These are phyloP conservation scores for Hemileccinum rubropunctum DNA, from an alignment of 768 basidiomycete species.

Conservation along the genomic window DNA sequence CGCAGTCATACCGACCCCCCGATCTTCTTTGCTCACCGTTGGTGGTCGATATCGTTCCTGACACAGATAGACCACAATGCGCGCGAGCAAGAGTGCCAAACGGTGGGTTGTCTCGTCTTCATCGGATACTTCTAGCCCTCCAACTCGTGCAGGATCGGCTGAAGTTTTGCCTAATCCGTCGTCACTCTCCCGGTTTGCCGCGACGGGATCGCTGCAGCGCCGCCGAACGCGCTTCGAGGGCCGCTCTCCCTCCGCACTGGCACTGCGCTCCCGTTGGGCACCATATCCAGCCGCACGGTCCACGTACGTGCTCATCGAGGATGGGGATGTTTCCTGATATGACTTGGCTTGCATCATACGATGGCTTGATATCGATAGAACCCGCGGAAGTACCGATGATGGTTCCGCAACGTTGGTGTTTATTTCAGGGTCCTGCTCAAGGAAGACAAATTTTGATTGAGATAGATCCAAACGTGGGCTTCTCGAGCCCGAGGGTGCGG, in stretches of 20 bases:
- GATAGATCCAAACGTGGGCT: neutral
- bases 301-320: slow-evolving; percentile 1
- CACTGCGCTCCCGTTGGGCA: slow-evolving; percentile 11
- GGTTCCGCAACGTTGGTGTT: neutral
- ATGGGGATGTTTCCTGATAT: neutral
- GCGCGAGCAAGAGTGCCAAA: slow-evolving; percentile 22
- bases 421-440: slow-evolving; percentile 10
- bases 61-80: slow-evolving; percentile 24
- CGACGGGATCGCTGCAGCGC: slow-evolving; percentile 12
- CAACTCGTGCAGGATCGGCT: slow-evolving; percentile 4
- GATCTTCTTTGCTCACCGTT: slow-evolving; percentile 1
- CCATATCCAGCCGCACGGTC: slow-evolving; percentile 4
- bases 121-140: neutral
- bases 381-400: no score
- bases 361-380: neutral
- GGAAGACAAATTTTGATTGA: neutral
- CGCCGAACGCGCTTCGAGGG: slow-evolving; percentile 28
- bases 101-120: slow-evolving; percentile 6
- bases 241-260: slow-evolving; percentile 27
- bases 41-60: slow-evolving; percentile 15
- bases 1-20: slow-evolving; percentile 24
- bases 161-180: slow-evolving; percentile 15
- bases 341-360: slow-evolving; percentile 8
- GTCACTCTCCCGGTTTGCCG: slow-evolving; percentile 3
- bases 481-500: slow-evolving; percentile 6